These are phyloP conservation scores for Candida sanyaensis DNA, from an alignment of 1,139 yeast species.

Conservation along the genomic window DNA sequence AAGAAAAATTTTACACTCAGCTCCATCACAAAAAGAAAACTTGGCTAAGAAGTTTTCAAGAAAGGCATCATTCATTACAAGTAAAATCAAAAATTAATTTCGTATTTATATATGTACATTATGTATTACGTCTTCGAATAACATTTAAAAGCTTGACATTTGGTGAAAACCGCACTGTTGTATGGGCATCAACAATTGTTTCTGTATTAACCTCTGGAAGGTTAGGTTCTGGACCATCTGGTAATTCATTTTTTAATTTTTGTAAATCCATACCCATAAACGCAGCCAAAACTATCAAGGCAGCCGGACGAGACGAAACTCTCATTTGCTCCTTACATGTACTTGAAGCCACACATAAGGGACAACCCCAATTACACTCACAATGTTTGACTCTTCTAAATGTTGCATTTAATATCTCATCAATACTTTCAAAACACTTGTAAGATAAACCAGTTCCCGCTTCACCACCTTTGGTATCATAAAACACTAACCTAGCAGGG, in stretches of 20 bases:
- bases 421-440: constrained; percentile 77
- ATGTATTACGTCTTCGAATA: constrained; percentile 5
- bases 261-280: constrained; percentile 52
- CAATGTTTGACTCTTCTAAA: constrained; percentile 62
- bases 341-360: constrained; percentile 77
- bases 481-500: constrained; percentile 84
- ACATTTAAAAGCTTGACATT: constrained; percentile 61
- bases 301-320: constrained; percentile 87
- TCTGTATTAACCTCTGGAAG: constrained; percentile 70
- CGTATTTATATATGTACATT: background rate
- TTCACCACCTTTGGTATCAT: constrained; percentile 79
- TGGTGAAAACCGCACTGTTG: constrained; percentile 55
- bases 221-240: constrained; percentile 83
- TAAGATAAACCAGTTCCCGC: constrained; percentile 78
- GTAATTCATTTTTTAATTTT: constrained; percentile 37
- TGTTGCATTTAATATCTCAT: constrained; percentile 62
- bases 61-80: constrained; percentile 33
- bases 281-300: constrained; percentile 65
- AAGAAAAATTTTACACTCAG: background rate
- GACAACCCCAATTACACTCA: constrained; percentile 86
- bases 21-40: constrained; percentile 21
- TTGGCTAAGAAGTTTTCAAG: constrained; percentile 32
- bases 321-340: constrained; percentile 78
- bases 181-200: constrained; percentile 58
- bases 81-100: constrained; percentile 18